Evolutionary conservation across 2,329 filamentous ascomycete species (phyloP), one percentile per base, ranked within the genome.

Genomic region (Fusarium hostae): DNA sequence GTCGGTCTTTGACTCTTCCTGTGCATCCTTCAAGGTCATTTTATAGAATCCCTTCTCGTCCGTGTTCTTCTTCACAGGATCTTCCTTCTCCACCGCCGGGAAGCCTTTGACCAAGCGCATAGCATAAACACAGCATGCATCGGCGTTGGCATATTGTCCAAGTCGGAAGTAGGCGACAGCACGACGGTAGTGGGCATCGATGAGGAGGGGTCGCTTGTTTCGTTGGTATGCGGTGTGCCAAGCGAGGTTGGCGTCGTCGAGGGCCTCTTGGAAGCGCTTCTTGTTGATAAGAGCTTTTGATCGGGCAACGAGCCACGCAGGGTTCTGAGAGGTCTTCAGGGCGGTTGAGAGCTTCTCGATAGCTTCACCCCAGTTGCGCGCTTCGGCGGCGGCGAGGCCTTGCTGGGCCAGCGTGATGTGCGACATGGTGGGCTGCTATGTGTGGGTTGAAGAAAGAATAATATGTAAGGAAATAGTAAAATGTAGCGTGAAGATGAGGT

Each of bases 121-220:
- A 35, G 85, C 82, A 85, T 89, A 91, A 22, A 85, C 84, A 24
- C 95, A 89, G 70, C 95, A 89, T 73, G 90, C 88, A 64, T 91
- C 87, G 1, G 94, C 91, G 81, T 98, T 92, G 6, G 91, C 94
- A 75, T 90, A 94, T 58, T 89, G 86, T 37, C 88, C 89, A 43
- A 94, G 84, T 52, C 90, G 88, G 80, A 90, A 92, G 30, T 95
- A 85, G 15, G 92, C 88, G 16, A 97, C 89, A 9, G 89, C 92
- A 40, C 95, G 89, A 74, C 95, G 90, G 76, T 96, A 89, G 77
- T 98, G 94, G 3, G 93, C 91, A n/a, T 94, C 89, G 48, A 90
- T 86, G 79, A 98, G 94, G 34, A 92, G 86, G 71, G 94, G 89
- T 55, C 92, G 89, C 76, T 91, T 92, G 35, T 88, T 92, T 43